These are phyloP conservation scores for Tricharina praecox DNA, from an alignment of 495 filamentous ascomycete species.

Conservation along the genomic window DNA sequence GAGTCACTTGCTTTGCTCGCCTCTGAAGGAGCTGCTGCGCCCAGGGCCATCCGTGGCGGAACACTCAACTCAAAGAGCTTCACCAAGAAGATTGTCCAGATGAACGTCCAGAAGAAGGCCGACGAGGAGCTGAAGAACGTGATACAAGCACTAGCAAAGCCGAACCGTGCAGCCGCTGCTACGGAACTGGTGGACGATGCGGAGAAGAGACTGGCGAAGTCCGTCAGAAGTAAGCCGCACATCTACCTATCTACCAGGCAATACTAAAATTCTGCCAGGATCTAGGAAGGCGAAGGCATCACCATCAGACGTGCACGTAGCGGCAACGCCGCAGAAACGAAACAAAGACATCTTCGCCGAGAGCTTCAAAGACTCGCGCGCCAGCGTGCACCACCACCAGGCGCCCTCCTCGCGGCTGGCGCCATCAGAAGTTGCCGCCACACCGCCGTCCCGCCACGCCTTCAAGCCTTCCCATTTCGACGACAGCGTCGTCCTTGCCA, in stretches of 20 bases:
- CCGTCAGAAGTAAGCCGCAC: not conserved
- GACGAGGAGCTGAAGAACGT: conserved; percentile 71
- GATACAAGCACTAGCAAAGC: conserved; percentile 67
- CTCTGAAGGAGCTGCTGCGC: conserved; percentile 11
- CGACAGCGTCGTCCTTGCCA: not conserved
- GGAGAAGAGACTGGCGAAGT: conserved; percentile 31
- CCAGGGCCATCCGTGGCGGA: conserved; percentile 30
- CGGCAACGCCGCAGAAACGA: not conserved
- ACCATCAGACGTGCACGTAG: not conserved
- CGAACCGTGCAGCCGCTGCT: conserved; percentile 63
- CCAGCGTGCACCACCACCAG: not conserved
- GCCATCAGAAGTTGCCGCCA: not conserved
- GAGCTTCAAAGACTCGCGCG: not conserved
- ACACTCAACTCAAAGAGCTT: conserved; percentile 44
- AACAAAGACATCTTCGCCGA: not conserved
- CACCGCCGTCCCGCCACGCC: not conserved
- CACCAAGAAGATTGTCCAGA: conserved; percentile 51
- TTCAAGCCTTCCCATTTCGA: not conserved
- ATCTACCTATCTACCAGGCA: not conserved
- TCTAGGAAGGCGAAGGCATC: not conserved
- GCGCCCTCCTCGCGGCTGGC: not conserved
- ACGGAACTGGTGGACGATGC: conserved; percentile 54
- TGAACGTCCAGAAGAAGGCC: conserved; percentile 52
- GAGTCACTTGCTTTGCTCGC: conserved; percentile 8
- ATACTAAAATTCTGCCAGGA: not conserved